These are phyloP conservation scores for Yarrowia yakushimensis DNA, from an alignment of 805 yeast species.

Conservation along the genomic window DNA sequence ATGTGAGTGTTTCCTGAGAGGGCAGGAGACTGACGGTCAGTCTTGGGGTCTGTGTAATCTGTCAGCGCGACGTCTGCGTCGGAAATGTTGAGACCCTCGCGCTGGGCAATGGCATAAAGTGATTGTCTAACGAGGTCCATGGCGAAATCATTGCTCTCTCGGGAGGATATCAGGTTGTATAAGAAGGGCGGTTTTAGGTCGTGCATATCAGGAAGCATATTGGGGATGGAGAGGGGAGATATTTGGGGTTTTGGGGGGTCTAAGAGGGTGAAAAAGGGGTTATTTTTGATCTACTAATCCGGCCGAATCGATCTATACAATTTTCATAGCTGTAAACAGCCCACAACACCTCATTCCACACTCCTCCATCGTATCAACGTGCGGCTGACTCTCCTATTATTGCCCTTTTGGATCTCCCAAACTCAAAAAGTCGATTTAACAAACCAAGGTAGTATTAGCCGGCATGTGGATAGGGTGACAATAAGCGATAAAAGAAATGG, in stretches of 20 bases:
- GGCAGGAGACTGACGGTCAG: too few species aligned
- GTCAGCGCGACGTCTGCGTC: not conserved
- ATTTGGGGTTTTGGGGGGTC: too few species aligned
- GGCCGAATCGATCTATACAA: too few species aligned
- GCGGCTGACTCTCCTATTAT: slow-evolving; percentile 24
- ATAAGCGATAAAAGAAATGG: slow-evolving; percentile 6
- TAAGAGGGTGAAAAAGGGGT: too few species aligned
- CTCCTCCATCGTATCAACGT: not conserved
- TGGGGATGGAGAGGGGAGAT: too few species aligned
- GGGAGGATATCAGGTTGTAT: not conserved
- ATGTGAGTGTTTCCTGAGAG: too few species aligned
- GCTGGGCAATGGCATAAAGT: slow-evolving; percentile 11
- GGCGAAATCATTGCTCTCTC: not conserved
- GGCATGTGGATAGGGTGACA: slow-evolving; percentile 9
- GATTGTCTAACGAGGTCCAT: slow-evolving; percentile 5
- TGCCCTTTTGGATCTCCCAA: not conserved
- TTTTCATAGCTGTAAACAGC: too few species aligned
- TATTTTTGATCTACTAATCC: too few species aligned
- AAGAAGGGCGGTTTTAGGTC: not conserved
- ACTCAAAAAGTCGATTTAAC: slow-evolving; percentile 16
- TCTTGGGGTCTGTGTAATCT: too few species aligned
- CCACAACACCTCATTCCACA: too few species aligned
- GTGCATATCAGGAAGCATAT: slow-evolving; percentile 5
- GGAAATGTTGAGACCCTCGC: not conserved
- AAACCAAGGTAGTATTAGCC: slow-evolving; percentile 5